Percentiles rank a stretch among this genome's conserved stretches.
These are phyloP conservation scores for Russula dissimulans DNA, from an alignment of 768 basidiomycete genomes.

Conservation along the genomic window DNA sequence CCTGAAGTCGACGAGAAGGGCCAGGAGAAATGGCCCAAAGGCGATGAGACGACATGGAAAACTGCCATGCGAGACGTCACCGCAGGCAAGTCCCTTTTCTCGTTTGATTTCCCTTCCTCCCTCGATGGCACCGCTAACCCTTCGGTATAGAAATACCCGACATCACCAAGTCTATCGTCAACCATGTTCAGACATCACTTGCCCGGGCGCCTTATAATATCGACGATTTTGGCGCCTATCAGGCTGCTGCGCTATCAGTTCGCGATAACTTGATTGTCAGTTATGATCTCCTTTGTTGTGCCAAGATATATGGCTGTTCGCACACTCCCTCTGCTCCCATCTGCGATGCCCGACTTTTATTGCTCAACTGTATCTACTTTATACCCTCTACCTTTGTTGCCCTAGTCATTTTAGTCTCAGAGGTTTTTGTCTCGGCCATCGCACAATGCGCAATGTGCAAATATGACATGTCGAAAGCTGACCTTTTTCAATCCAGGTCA, in stretches of 20 bases:
- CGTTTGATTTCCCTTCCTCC: not conserved
- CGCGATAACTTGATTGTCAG: slow-evolving; percentile 80
- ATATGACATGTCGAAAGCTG: not conserved
- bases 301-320: not conserved
- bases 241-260: slow-evolving; percentile 80
- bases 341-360: not conserved
- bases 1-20: slow-evolving; percentile 70
- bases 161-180: slow-evolving; percentile 68
- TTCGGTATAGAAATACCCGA: slow-evolving; percentile 42
- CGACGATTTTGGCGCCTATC: slow-evolving; percentile 80
- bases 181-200: slow-evolving; percentile 81
- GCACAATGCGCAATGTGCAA: not conserved
- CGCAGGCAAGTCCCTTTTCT: slow-evolving; percentile 33
- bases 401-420: not conserved
- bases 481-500: slow-evolving; percentile 36
- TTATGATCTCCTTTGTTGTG: not conserved
- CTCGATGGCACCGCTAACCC: not conserved
- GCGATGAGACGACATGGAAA: slow-evolving; percentile 72
- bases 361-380: no score
- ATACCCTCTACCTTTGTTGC: not conserved
- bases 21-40: slow-evolving; percentile 79
- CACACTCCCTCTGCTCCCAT: not conserved
- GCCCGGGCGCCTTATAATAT: slow-evolving; percentile 89
- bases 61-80: slow-evolving; percentile 47
- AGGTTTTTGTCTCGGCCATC: not conserved